Evolutionary conservation across 805 yeast genomes (phyloP), one percentile per base, ranked within the genome.

Genomic region (Yamadazyma takamatsuzukensis): DNA sequence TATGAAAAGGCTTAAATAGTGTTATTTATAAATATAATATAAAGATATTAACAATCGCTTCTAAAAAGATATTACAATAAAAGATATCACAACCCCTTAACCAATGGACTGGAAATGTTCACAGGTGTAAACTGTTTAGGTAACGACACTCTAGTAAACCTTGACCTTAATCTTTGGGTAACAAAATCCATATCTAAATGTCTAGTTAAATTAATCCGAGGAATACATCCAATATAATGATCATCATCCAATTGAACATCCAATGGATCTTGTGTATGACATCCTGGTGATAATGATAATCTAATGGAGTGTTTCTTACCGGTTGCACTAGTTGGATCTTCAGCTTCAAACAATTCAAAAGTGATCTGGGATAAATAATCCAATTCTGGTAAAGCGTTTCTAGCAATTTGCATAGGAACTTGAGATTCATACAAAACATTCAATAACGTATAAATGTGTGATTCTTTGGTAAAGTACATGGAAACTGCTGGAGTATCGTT

Each of bases 191-290:
- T 76, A 54, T 93, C 98, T 56, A 93, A 68, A 59, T 93, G 97
- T 54, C 95, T 78, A 1, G 98, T 93, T 48, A 93, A 70, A 36
- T 86, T 80, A 34, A 88, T 78, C 49, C 93, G 78, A 29, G 97
- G 95, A 47, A 93, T 93, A 53, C 97, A 90, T 16, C 96, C 89
- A 42, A 93, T 93, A 60, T 93, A 90, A 61, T 93, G 99, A 54
- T 87, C 89, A 28, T 87, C 90, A 61, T 93, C 98, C 29, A 93
- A 70, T 58, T 90, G 96, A 28, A 94, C 95, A 61, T 93, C 99
- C 43, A 93, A 70, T 17, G 99, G 98, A 58, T 90, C 96, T 51
- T 88, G 95, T 0, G 97, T 89, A 61, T 93, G 97, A 59, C 98
- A 93, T 14, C 99, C 99, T 1, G 98, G 97, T 4, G 96, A 84